Evolutionary conservation across 371 early-diverging fungal genomes (phyloP).

Genomic region (Lichtheimia hyalospora): DNA sequence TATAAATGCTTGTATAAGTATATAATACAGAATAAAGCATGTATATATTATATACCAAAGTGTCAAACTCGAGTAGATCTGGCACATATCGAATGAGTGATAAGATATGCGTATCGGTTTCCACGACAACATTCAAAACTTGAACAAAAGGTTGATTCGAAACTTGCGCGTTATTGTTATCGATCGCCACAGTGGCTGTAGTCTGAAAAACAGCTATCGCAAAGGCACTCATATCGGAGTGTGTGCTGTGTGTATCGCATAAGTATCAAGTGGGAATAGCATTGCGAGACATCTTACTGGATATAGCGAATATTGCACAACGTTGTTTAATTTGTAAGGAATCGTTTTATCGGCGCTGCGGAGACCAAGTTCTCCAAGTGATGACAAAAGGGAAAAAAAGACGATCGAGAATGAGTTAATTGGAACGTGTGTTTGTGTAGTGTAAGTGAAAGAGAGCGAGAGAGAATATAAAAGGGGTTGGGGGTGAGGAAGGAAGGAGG

Average conservation of each 20-base stretch:
- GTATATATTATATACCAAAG: constrained; percentile 39
- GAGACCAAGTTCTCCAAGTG: no score
- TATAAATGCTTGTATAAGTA: background rate
- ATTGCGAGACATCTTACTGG: background rate
- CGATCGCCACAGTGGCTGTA: constrained; percentile 15
- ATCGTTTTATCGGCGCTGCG: background rate
- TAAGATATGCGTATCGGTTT: constrained; percentile 44
- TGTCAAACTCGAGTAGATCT: constrained; percentile 62
- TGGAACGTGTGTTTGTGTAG: background rate
- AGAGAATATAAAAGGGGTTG: background rate
- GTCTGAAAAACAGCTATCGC: constrained; percentile 28
- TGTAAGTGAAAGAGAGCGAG: background rate
- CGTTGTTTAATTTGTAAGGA: background rate
- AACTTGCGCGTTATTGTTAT: constrained; percentile 5
- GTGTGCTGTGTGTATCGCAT: no score
- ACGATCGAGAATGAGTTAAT: background rate
- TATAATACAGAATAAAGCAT: background rate
- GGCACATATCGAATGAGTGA: constrained; percentile 56
- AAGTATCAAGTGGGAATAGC: no score
- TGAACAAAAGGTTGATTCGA: constrained; percentile 12
- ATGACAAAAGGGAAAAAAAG: background rate
- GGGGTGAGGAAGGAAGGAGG: background rate
- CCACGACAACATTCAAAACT: constrained; percentile 57
- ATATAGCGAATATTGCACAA: constrained; percentile 4
- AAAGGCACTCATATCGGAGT: constrained; percentile 11